Conservation (phyloP, 257 asterid species). For the Solanum lignicaule region DNA sequence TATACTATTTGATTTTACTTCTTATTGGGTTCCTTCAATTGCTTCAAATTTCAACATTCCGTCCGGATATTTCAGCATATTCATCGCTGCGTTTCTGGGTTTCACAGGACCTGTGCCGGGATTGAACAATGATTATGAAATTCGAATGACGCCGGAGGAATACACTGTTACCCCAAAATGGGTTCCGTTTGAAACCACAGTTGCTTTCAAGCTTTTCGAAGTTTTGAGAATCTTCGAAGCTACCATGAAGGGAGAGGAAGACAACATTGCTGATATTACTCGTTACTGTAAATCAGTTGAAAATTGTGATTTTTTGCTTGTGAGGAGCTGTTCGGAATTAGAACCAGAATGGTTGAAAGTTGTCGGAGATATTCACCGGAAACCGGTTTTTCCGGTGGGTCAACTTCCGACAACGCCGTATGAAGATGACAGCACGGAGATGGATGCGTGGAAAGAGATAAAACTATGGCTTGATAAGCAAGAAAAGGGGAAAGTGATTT, state of each 20-base stretch:
- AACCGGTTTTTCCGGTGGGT: neutral
- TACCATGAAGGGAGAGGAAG: neutral
- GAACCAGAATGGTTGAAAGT: neutral
- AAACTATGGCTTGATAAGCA: neutral
- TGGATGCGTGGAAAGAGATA: neutral
- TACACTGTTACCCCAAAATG: slow-evolving; percentile 13
- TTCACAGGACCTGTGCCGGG: neutral
- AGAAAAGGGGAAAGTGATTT: neutral
- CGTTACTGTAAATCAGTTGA: neutral
- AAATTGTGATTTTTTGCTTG: neutral
- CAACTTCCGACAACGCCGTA: neutral
- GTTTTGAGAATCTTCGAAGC: neutral
- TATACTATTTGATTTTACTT: slow-evolving; percentile 13
- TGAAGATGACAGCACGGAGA: neutral
- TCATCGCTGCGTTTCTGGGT: neutral
- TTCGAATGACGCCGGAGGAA: slow-evolving; percentile 13
- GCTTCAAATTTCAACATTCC: slow-evolving; percentile 6
- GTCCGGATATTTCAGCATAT: slow-evolving; percentile 4
- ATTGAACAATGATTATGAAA: neutral
- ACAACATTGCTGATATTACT: neutral
- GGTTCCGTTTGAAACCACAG: slow-evolving; percentile 21
- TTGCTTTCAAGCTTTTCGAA: slow-evolving; percentile 14
- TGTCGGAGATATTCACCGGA: neutral
- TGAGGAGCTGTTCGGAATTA: neutral
- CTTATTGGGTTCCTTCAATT: slow-evolving; percentile 16